Evolutionary conservation across 768 basidiomycete genomes (phyloP), one percentile per base, ranked within the genome.

Genomic region (Cytidiella melzeri): DNA sequence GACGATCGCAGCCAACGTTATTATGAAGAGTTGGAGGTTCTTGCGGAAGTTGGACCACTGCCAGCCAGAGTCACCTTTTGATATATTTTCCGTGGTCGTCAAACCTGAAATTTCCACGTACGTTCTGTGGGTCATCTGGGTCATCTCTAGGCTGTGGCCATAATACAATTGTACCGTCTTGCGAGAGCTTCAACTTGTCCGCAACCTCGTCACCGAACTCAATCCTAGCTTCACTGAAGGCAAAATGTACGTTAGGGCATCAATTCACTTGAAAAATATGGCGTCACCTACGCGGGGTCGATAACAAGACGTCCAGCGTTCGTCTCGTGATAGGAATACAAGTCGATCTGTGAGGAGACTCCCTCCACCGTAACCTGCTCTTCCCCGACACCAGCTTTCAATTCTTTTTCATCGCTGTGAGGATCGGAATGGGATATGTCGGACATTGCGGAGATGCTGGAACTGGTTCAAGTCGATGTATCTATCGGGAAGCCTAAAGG

Each of bases 61-160:
- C 0, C 62, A 59, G n/a, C n/a, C n/a, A n/a, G n/a, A n/a, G n/a
- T n/a, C n/a, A n/a, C n/a, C n/a, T n/a, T n/a, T n/a, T n/a, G n/a
- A n/a, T n/a, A n/a, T n/a, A n/a, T n/a, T n/a, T n/a, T n/a, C n/a
- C n/a, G n/a, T n/a, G n/a, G n/a, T n/a, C n/a, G n/a, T n/a, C n/a
- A n/a, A n/a, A n/a, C n/a, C n/a, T n/a, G n/a, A n/a, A n/a, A n/a
- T n/a, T n/a, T 24, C 20, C 19, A 61, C 70, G 45, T 38, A 75
- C 77, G 55, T 82, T 83, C 64, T 83, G 81, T 15, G 83, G 83
- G 56, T 85, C 82, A 15, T 74, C 66, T 1, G 74, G 73, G 41
- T 78, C 72, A 55, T 83, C 77, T 1, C 75, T 73, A 1, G 84
- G 83, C 56, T 85, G 84, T 18, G 84, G 84, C 80, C 83, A 85